phyloP scores from a whole-genome alignment of 768 basidiomycete genomes.

The Candolleomyces eurysporus region DNA sequence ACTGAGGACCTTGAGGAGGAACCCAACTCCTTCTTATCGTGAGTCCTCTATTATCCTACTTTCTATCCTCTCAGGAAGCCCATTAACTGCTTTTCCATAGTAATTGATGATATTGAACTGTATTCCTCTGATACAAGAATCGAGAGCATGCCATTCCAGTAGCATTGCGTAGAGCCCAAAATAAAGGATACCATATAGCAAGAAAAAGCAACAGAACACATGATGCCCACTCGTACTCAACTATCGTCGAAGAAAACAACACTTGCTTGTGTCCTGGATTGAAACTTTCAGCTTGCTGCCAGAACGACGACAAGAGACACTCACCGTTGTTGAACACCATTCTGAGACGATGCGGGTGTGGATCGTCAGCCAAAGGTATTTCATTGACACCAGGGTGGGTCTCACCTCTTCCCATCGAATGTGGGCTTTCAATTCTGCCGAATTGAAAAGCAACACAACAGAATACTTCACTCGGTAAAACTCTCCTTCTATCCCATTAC shows the following conservation, averaged over 20 bases:
- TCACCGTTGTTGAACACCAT: not conserved
- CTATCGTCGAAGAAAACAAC: slow-evolving; percentile 3
- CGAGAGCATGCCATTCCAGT: no score
- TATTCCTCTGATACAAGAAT: no score
- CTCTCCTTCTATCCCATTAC: not conserved
- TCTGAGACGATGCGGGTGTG: not conserved
- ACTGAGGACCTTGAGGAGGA: slow-evolving; percentile 47
- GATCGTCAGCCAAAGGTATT: not conserved
- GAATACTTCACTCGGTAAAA: slow-evolving; percentile 29
- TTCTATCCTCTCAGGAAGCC: not conserved
- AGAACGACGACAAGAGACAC: not conserved
- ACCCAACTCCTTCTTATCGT: slow-evolving; percentile 7
- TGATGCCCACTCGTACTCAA: not conserved
- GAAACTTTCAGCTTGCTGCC: not conserved
- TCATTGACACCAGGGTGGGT: not conserved
- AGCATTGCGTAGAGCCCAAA: not conserved
- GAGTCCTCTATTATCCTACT: not conserved
- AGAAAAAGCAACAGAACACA: not conserved
- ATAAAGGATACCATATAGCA: not conserved
- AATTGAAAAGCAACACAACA: slow-evolving; percentile 41
- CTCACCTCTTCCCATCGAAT: slow-evolving; percentile 39
- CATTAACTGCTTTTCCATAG: no score
- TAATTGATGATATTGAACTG: no score
- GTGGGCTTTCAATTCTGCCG: slow-evolving; percentile 47
- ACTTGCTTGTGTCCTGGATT: not conserved